Conservation (phyloP, 2,329 filamentous ascomycete species). For the Leptographium radiaticola region DNA sequence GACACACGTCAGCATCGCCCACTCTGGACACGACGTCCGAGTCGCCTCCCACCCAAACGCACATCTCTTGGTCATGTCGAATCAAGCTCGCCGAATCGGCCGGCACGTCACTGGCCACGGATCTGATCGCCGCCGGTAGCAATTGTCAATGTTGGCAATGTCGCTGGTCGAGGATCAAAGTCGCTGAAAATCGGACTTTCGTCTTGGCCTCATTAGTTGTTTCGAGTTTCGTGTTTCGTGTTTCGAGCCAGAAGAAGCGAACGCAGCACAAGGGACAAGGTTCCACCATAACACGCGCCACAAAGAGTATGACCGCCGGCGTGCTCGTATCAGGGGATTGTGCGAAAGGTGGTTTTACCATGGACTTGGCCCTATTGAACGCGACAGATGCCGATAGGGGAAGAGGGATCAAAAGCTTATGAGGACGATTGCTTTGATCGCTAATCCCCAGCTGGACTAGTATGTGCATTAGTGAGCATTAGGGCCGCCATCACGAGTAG, state of each 20-base stretch:
- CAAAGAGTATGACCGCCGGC: neutral
- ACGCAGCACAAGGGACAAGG: neutral
- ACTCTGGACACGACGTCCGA: neutral
- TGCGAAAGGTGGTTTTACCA: neutral
- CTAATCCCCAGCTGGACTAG: neutral
- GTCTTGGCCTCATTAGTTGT: neutral
- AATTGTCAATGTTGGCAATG: neutral
- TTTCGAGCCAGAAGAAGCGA: neutral
- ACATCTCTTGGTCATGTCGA: slow-evolving; percentile 10
- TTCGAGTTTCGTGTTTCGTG: neutral
- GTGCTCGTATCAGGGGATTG: neutral
- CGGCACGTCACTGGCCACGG: neutral
- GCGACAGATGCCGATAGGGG: neutral
- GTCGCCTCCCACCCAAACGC: neutral
- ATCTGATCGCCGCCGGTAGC: neutral
- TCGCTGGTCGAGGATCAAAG: neutral
- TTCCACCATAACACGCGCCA: neutral
- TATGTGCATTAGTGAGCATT: neutral
- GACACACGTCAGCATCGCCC: neutral
- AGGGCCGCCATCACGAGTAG: too few relatives aligned
- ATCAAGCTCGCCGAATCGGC: neutral
- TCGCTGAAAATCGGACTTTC: too few relatives aligned
- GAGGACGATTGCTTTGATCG: neutral
- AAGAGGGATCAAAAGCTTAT: neutral
- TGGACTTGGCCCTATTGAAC: neutral